Evolutionary conservation across 1,284 basidiomycete species (phyloP).

Genomic region (Irpex sp.): DNA sequence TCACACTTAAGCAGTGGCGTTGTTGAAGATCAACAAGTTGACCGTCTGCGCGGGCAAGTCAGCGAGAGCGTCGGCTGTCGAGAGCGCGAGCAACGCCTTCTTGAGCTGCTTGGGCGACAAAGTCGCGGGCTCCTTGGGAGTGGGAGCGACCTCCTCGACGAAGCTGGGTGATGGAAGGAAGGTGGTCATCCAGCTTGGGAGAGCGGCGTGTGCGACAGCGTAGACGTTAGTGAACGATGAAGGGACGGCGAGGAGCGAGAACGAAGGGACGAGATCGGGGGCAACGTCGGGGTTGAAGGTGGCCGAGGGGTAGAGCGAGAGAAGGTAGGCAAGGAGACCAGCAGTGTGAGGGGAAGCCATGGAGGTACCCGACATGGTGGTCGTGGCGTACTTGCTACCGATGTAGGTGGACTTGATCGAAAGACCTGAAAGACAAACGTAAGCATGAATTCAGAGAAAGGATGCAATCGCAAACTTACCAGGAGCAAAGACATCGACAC

Average conservation of each 20-base stretch:
- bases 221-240: slow-evolving; percentile 37
- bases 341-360: slow-evolving; percentile 56
- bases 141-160: slow-evolving; percentile 38
- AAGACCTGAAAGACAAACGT: slow-evolving; percentile 29
- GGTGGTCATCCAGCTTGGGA: slow-evolving; percentile 53
- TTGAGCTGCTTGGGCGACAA: slow-evolving; percentile 52
- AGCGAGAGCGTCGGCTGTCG: slow-evolving; percentile 39
- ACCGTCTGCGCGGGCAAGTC: slow-evolving; percentile 41
- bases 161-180: slow-evolving; percentile 56
- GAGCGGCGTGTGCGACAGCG: slow-evolving; percentile 43
- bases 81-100: slow-evolving; percentile 49
- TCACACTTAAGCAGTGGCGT: slow-evolving; percentile 30
- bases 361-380: slow-evolving; percentile 62
- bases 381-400: slow-evolving; percentile 47
- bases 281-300: slow-evolving; percentile 40
- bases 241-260: slow-evolving; percentile 16
- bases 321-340: slow-evolving; percentile 69
- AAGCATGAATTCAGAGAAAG: background rate
- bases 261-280: slow-evolving; percentile 24
- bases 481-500: slow-evolving; percentile 74
- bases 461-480: slow-evolving; percentile 28
- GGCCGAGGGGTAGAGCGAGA: slow-evolving; percentile 54
- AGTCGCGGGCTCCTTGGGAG: slow-evolving; percentile 30
- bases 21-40: slow-evolving; percentile 58
- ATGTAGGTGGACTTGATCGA: slow-evolving; percentile 70